Conservation (phyloP, 257 asterid genomes). For the Primulina huaijiensis region DNA sequence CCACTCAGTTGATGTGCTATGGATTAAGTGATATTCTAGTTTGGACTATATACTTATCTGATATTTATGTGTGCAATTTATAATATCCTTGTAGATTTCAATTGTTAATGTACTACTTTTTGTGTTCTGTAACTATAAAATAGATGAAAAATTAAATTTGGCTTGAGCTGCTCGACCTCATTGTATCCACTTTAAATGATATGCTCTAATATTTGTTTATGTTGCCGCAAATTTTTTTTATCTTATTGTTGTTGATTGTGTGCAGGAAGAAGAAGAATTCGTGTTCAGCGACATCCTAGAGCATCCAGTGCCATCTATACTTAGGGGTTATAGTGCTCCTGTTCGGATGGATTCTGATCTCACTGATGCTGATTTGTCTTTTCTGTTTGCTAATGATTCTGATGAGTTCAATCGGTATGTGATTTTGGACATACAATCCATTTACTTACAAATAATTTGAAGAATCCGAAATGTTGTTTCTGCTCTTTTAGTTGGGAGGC, state of each 20-base stretch:
- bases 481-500: conserved; percentile 68
- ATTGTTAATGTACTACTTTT: not conserved
- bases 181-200: not conserved
- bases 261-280: conserved; percentile 76
- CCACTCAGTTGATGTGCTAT: not conserved
- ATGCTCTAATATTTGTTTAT: not conserved
- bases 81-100: not conserved
- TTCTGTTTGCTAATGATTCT: conserved; percentile 79
- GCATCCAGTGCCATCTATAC: conserved; percentile 62
- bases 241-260: conserved; percentile 17
- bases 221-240: conserved; percentile 12
- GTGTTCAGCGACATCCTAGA: conserved; percentile 55
- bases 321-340: conserved; percentile 87
- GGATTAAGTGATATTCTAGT: too few relatives aligned
- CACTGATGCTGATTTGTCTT: conserved; percentile 53
- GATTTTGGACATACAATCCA: not conserved
- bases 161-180: not conserved
- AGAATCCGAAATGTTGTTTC: conserved; percentile 4
- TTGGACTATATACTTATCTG: not conserved
- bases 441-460: not conserved
- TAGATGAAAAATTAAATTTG: not conserved
- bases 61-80: not conserved
- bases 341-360: conserved; percentile 71
- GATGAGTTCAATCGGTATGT: conserved; percentile 84
- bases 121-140: not conserved